Base-by-base conservation (phyloP, 225 moss, liverwort and hornwort species). In the Lunularia cruciata region DNA sequence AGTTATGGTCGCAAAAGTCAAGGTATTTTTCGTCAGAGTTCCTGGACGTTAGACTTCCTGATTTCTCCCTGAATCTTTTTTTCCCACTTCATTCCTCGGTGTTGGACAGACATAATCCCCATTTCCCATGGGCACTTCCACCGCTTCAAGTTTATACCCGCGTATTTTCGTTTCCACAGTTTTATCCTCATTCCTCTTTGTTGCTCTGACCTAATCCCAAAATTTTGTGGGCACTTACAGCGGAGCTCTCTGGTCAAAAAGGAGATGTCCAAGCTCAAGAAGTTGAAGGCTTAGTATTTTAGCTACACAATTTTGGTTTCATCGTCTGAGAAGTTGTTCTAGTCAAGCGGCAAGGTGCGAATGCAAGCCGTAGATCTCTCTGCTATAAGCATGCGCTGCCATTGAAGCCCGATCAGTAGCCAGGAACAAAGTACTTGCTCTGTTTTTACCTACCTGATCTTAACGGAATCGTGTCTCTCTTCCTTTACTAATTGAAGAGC, bases 1-100 rank as follows among this genome's bases (percentile, higher is more conserved):
- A 83, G 90, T 93, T 12, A 90, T 93, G 90, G 85, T 87, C 53
- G 87, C 87, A 2, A 84, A 85, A 37, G 72, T 90, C 47, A 90
- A 86, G 82, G 83, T 83, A 58, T 4, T 0, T 18, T 5, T 31
- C 36, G 1, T 16, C 1, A 2, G 43, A 43, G n/a, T n/a, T n/a
- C n/a, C n/a, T n/a, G n/a, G n/a, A n/a, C n/a, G n/a, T n/a, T n/a
- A 43, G 3, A 40, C 5, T 40, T 40, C 43, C 5, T 43, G 43
- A 43, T 16, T 10, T 43, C 1, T 43, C 12, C 12, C 16, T 16
- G 43, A 43, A 43, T 1, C 43, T 43, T 1, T 6, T 43, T 11
- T 43, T 43, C n/a, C n/a, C n/a, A n/a, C n/a, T n/a, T n/a, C n/a
- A n/a, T n/a, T n/a, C n/a, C n/a, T n/a, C n/a, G n/a, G n/a, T n/a